These are phyloP conservation scores for Solanum clarkiae DNA, from an alignment of 257 asterid species.

Conservation along the genomic window DNA sequence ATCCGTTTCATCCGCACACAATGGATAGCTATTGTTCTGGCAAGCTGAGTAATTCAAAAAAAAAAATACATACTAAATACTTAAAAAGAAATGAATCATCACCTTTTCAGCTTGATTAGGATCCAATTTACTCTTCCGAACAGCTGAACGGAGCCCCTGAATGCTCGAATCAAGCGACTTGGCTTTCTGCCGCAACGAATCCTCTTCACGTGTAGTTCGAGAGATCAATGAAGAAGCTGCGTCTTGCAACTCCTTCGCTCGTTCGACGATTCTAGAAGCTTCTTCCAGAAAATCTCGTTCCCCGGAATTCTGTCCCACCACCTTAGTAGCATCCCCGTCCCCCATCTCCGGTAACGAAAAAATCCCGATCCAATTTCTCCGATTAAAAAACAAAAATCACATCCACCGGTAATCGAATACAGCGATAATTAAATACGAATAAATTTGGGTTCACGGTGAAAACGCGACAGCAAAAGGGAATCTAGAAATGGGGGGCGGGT, in stretches of 20 bases:
- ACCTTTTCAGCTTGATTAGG: constrained; percentile 45
- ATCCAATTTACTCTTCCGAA: constrained; percentile 28
- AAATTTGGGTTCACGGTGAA: background rate
- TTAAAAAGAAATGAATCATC: background rate
- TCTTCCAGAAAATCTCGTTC: constrained; percentile 23
- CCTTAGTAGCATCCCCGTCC: constrained; percentile 33
- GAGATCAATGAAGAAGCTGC: constrained; percentile 64
- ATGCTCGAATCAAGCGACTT: constrained; percentile 54
- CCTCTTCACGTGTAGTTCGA: constrained; percentile 73
- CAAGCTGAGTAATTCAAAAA: too few relatives aligned
- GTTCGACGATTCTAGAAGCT: constrained; percentile 44
- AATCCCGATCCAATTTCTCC: constrained; percentile 15
- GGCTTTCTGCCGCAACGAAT: constrained; percentile 84
- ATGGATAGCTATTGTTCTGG: background rate
- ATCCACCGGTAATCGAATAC: background rate
- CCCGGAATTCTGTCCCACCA: background rate
- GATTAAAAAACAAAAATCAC: background rate
- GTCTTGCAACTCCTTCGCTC: constrained; percentile 90
- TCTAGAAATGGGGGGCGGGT: background rate
- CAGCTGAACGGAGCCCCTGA: constrained; percentile 44
- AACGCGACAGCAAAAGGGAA: background rate
- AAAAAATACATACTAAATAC: background rate
- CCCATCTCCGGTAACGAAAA: constrained; percentile 21
- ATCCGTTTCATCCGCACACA: background rate
- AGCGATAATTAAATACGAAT: background rate